Conservation (phyloP, 495 filamentous ascomycete genomes). For the Astrothelium subdiscretum region DNA sequence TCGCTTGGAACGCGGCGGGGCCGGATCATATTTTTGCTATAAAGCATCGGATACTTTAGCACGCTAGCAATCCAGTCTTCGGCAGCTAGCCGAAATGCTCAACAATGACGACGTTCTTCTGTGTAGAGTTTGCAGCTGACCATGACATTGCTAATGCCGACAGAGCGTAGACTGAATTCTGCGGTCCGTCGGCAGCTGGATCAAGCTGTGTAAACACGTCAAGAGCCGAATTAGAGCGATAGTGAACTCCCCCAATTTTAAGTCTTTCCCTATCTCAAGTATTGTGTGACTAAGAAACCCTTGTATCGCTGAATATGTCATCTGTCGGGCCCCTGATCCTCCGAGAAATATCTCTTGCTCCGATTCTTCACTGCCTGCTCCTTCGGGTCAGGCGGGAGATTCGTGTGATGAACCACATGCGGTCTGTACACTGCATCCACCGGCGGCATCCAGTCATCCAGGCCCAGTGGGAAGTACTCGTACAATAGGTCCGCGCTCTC, state of each 20-base stretch:
- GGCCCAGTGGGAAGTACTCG: conserved; percentile 79
- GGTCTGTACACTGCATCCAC: conserved; percentile 89
- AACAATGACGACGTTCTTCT: too few species aligned
- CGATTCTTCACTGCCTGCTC: conserved; percentile 55
- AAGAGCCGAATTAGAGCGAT: neutral
- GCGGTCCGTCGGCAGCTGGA: too few species aligned
- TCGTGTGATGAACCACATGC: conserved; percentile 83
- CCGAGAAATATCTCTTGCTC: conserved; percentile 72
- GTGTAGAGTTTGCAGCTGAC: too few species aligned
- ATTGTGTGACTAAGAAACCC: neutral
- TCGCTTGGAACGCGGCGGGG: neutral
- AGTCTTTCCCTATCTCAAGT: neutral
- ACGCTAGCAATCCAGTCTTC: neutral
- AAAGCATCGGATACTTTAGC: neutral
- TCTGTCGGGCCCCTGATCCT: conserved; percentile 32
- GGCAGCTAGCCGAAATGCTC: too few species aligned
- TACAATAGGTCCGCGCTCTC: conserved; percentile 74
- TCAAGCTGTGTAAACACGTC: neutral
- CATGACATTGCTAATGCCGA: too few species aligned
- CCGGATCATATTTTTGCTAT: neutral
- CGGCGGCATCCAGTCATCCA: conserved; percentile 87
- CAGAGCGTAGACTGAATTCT: too few species aligned
- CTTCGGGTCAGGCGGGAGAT: conserved; percentile 63
- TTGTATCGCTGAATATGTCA: neutral
- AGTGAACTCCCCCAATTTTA: neutral